These are phyloP conservation scores for Aureobasidium zeae DNA, from an alignment of 2,329 filamentous ascomycete species.

Conservation along the genomic window DNA sequence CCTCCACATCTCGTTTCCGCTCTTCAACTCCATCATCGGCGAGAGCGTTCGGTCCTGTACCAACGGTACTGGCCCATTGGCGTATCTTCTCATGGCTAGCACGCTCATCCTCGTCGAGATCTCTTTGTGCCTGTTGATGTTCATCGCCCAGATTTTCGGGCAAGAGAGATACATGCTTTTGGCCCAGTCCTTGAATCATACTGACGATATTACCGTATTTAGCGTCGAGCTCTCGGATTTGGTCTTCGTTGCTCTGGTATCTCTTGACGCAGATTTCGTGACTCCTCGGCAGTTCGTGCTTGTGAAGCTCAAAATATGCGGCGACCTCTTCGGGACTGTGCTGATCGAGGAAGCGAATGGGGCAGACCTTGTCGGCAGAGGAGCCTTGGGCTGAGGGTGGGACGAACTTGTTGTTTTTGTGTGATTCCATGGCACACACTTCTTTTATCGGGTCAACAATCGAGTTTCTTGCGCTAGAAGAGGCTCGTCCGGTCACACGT, in stretches of 20 bases:
- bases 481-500: conserved; percentile 9
- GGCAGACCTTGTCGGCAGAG: conserved; percentile 56
- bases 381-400: conserved; percentile 18
- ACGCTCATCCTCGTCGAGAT: conserved; percentile 32
- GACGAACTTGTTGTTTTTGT: conserved; percentile 7
- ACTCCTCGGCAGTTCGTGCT: conserved; percentile 86
- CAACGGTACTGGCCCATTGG: conserved; percentile 73
- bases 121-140: conserved; percentile 28
- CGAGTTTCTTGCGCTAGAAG: conserved; percentile 13
- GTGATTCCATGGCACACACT: conserved; percentile 24
- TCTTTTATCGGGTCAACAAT: conserved; percentile 30
- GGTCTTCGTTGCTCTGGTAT: conserved; percentile 78
- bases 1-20: conserved; percentile 43
- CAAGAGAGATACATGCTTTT: conserved; percentile 80
- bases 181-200: conserved; percentile 86
- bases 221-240: conserved; percentile 79
- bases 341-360: conserved; percentile 85
- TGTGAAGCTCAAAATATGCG: conserved; percentile 87
- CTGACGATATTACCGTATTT: conserved; percentile 88
- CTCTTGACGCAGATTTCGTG: conserved; percentile 86
- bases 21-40: conserved; percentile 30
- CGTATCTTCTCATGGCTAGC: conserved; percentile 63
- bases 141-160: conserved; percentile 48
- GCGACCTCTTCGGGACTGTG: conserved; percentile 90
- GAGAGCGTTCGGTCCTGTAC: conserved; percentile 28